A percentile compares a stretch with the other conserved stretches of the same genome.
Conservation (phyloP, 495 filamentous ascomycete species). For the Penicillium fimorum region DNA sequence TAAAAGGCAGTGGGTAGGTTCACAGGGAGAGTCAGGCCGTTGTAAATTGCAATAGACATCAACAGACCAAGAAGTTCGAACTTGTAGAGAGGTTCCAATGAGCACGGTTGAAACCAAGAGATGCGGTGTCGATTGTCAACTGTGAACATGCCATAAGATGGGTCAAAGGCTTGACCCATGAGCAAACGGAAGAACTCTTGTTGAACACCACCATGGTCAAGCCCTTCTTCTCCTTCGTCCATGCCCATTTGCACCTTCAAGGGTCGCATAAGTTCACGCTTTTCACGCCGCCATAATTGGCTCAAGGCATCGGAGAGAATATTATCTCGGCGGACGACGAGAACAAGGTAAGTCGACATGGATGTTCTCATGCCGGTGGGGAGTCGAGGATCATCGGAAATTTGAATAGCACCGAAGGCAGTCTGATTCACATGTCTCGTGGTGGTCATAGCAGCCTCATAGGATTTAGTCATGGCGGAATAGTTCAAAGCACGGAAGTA, state of each 20-base stretch:
- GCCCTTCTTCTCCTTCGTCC: slow-evolving; percentile 77
- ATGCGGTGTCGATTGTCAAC: slow-evolving; percentile 69
- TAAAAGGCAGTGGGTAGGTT: slow-evolving; percentile 86
- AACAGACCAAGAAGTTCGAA: slow-evolving; percentile 88
- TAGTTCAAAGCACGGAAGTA: slow-evolving; percentile 92
- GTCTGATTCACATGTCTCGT: slow-evolving; percentile 61
- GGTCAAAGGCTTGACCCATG: slow-evolving; percentile 71
- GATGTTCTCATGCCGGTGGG: slow-evolving; percentile 61
- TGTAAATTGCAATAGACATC: slow-evolving; percentile 88
- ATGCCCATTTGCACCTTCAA: slow-evolving; percentile 85
- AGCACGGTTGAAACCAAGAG: slow-evolving; percentile 84
- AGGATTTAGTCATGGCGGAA: slow-evolving; percentile 73
- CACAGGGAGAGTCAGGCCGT: slow-evolving; percentile 84
- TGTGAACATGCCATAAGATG: slow-evolving; percentile 74
- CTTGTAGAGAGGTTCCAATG: slow-evolving; percentile 78
- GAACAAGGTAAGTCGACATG: slow-evolving; percentile 68
- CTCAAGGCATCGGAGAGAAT: slow-evolving; percentile 78
- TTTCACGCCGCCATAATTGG: slow-evolving; percentile 83
- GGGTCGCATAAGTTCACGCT: slow-evolving; percentile 76
- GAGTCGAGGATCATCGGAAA: slow-evolving; percentile 50
- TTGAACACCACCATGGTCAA: slow-evolving; percentile 91
- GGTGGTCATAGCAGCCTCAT: slow-evolving; percentile 65
- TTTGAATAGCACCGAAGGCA: slow-evolving; percentile 43
- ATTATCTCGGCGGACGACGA: slow-evolving; percentile 69
- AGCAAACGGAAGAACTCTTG: slow-evolving; percentile 91